Conservation (phyloP, 2,329 filamentous ascomycete species). For the Verticillium isaacii region DNA sequence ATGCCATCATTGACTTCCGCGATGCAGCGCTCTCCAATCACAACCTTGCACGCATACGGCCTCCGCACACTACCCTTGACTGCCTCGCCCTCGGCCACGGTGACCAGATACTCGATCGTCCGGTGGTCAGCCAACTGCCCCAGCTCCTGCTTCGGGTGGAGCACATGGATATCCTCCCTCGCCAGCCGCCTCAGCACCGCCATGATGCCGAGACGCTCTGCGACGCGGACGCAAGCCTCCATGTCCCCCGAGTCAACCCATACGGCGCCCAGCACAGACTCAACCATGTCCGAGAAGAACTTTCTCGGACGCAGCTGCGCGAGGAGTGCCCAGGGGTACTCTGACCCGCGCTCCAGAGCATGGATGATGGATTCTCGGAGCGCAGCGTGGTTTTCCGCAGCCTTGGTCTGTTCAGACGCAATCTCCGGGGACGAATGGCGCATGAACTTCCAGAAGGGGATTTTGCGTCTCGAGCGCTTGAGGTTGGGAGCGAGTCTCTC, state of each 20-base stretch:
- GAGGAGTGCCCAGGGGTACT: constrained; percentile 76
- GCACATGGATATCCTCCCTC: constrained; percentile 48
- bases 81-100: neutral
- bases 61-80: constrained; percentile 14
- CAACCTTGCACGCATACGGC: constrained; percentile 40
- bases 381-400: constrained; percentile 37
- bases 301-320: constrained; percentile 64
- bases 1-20: constrained; percentile 40
- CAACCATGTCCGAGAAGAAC: constrained; percentile 78
- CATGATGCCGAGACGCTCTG: constrained; percentile 62
- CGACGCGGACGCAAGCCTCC: constrained; percentile 52
- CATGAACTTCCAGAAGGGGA: constrained; percentile 67
- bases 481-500: neutral
- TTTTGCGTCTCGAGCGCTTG: constrained; percentile 7
- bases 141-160: constrained; percentile 65
- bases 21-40: constrained; percentile 41
- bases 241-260: constrained; percentile 74
- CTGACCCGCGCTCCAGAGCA: constrained; percentile 41
- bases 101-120: constrained; percentile 48
- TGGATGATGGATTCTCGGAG: constrained; percentile 44
- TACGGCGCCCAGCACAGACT: constrained; percentile 74
- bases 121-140: constrained; percentile 50
- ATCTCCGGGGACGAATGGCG: constrained; percentile 50
- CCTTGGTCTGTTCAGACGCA: constrained; percentile 36
- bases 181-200: constrained; percentile 58